Percentiles rank a stretch among this genome's conserved stretches.
Conservation (phyloP, 495 filamentous ascomycete genomes). For the Aspergillus kassunensis region DNA sequence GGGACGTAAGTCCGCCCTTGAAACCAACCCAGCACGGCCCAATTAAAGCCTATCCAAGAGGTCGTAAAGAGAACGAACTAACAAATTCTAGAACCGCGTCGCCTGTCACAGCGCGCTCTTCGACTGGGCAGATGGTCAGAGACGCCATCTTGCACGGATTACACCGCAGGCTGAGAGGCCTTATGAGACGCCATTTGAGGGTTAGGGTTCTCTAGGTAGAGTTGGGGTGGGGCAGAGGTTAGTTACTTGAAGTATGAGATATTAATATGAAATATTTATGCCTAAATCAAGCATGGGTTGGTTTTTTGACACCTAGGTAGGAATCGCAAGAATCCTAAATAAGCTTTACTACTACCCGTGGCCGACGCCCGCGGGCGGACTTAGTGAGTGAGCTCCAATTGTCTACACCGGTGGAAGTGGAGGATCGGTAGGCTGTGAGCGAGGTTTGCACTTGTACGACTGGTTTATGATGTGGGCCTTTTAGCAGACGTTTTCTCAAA, state of each 20-base stretch:
- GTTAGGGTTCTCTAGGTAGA: constrained; percentile 35
- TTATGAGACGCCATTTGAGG: constrained; percentile 56
- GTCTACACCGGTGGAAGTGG: too few species aligned
- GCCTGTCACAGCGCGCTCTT: constrained; percentile 73
- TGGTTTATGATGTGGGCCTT: too few species aligned
- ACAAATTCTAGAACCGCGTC: constrained; percentile 56
- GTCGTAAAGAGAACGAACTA: not conserved
- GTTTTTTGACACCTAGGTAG: too few species aligned
- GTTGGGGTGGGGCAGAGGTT: not conserved
- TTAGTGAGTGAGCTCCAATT: too few species aligned
- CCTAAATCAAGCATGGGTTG: too few species aligned
- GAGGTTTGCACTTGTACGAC: too few species aligned
- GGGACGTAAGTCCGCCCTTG: constrained; percentile 46
- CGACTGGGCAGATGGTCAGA: constrained; percentile 76
- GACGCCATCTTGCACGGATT: constrained; percentile 77
- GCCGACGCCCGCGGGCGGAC: too few species aligned
- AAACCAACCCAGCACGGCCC: not conserved
- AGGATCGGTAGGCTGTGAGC: too few species aligned
- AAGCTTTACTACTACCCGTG: too few species aligned
- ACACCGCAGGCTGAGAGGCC: constrained; percentile 80
- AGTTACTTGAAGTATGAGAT: not conserved
- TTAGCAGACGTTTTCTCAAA: too few species aligned
- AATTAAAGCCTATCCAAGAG: not conserved
- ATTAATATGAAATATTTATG: too few species aligned
- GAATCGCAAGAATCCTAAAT: too few species aligned